Evolutionary conservation across 495 filamentous ascomycete genomes (phyloP), one percentile per base, ranked within the genome.

Genomic region (Amphirosellinia nigrospora): DNA sequence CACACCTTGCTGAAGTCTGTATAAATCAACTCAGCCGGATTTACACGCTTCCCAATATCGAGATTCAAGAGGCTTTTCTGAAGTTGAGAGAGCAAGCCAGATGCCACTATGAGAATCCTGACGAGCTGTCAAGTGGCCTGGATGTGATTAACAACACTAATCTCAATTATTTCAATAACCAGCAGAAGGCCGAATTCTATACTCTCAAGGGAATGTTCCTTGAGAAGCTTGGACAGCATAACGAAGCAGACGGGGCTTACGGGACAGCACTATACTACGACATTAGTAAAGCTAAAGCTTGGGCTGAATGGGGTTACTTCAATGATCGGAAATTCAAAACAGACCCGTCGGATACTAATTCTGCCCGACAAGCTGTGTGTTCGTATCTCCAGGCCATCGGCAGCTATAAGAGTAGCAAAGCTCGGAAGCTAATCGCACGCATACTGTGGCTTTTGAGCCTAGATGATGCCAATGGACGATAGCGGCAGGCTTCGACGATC

Each of bases 131-230:
- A 58, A 95, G 89, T 76, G 96, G 96, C 2, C 77, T 99, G 68
- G 96, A 99, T 79, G 96, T 99, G 8, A 99, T 99, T 74, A 98
- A 99, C 80, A 99, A 99, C 74, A 99, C 96, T 64, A 99, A 99
- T 71, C 88, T 99, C 34, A 97, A 96, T 75, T 99, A 98, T 81
- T 99, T 99, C 78, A 96, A 93, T 67, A 84, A 92, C 8, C 90
- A 94, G 75, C 96, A 99, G 78, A 98, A 98, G 80, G 96, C 96
- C 6, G 96, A 99, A 77, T 99, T 99, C 81, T 98, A 97, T 82
- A 99, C 94, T 0, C 86, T 99, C 55, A 99, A 99, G 84, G 96
- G 96, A 58, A 99, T 99, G 96, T 99, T 99, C 85, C 84, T 98
- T 19, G 94, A 94, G 67, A 98, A 97, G 80, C 86, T 98, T 9